A percentile compares a stretch with the other conserved stretches of the same genome.
Conservation (phyloP, 257 asterid genomes). For the Thymus mandschuricus region DNA sequence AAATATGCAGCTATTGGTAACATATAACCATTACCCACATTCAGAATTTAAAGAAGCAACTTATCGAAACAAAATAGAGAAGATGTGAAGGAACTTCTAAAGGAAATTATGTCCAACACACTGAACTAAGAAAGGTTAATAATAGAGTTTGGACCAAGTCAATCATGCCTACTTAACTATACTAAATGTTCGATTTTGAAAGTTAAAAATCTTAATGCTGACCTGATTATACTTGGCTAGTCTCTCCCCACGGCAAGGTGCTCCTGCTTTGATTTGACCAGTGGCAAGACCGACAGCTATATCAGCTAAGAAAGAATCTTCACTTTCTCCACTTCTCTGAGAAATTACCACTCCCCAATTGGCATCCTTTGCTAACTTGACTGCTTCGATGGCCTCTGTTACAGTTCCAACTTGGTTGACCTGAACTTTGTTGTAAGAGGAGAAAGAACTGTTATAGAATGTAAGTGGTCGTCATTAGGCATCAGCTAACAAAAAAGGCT, state of each 20-base stretch:
- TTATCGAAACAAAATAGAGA: neutral
- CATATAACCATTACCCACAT: neutral
- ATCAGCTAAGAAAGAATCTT: conserved; percentile 89
- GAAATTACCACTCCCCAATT: conserved; percentile 92
- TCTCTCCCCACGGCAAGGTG: conserved; percentile 99
- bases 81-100: neutral
- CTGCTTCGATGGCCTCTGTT: conserved; percentile 93
- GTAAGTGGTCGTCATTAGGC: neutral
- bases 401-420: conserved; percentile 93
- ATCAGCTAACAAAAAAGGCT: neutral
- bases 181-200: too few species aligned
- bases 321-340: conserved; percentile 96
- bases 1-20: too few species aligned
- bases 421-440: conserved; percentile 47
- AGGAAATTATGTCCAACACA: neutral
- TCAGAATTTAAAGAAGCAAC: neutral
- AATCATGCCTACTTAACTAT: neutral
- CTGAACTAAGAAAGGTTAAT: neutral
- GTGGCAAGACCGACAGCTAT: conserved; percentile 87
- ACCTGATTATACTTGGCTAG: conserved; percentile 98
- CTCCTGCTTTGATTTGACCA: conserved; percentile 96
- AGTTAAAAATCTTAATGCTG: neutral
- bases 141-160: neutral
- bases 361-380: conserved; percentile 94
- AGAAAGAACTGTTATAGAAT: conserved; percentile 17